phyloP scores from a whole-genome alignment of 768 basidiomycete species.

The Trametes sanguinea region DNA sequence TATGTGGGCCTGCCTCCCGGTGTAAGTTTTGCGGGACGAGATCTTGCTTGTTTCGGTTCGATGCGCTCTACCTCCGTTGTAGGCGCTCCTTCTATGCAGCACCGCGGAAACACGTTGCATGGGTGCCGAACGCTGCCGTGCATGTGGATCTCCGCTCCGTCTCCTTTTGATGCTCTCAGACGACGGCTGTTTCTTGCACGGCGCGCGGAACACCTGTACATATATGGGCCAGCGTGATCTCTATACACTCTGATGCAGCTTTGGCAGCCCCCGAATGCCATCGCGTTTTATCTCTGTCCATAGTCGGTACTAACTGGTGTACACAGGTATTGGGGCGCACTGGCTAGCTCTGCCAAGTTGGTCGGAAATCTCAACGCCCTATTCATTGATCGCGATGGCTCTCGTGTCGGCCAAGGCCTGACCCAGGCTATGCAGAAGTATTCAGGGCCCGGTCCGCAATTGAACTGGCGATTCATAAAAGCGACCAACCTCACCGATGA shows the following conservation, averaged over 20 bases:
- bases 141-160: not conserved
- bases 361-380: conserved; percentile 39
- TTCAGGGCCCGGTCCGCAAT: conserved; percentile 24
- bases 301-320: not conserved
- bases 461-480: conserved; percentile 29
- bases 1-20: conserved; percentile 44
- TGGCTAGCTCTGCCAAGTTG: conserved; percentile 22
- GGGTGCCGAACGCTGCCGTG: not conserved
- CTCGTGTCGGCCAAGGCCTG: conserved; percentile 36
- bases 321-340: conserved; percentile 33
- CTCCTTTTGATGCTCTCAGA: no score
- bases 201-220: no score
- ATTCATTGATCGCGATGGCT: conserved; percentile 43
- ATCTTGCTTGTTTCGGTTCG: not conserved
- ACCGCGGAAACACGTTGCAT: not conserved
- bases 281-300: no score
- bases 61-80: conserved; percentile 1
- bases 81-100: not conserved
- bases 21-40: conserved; percentile 33
- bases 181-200: no score
- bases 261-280: no score
- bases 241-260: no score
- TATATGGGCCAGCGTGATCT: no score
- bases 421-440: conserved; percentile 31
- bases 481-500: conserved; percentile 28